phyloP scores from a whole-genome alignment of 805 yeast genomes.

The Saturnispora bothae region DNA sequence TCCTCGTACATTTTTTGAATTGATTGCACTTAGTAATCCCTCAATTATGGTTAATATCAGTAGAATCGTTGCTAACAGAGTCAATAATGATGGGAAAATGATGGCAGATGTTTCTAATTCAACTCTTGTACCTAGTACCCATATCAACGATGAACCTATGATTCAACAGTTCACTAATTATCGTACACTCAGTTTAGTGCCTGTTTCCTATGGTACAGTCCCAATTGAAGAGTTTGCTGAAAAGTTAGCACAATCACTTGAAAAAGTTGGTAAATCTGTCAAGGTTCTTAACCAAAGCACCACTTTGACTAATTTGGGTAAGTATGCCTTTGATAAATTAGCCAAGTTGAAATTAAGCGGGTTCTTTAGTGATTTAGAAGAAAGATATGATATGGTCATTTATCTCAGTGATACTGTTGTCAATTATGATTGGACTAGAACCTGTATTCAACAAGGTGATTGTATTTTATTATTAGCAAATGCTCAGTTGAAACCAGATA shows the following conservation, averaged over 20 bases:
- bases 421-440: conserved; percentile 79
- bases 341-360: conserved; percentile 82
- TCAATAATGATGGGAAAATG: conserved; percentile 14
- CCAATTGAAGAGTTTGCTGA: conserved; percentile 83
- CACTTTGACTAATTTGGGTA: conserved; percentile 69
- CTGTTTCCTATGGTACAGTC: conserved; percentile 58
- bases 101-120: conserved; percentile 10
- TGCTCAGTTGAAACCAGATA: conserved; percentile 57
- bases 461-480: conserved; percentile 85
- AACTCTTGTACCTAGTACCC: conserved; percentile 20
- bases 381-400: conserved; percentile 74
- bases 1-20: conserved; percentile 82
- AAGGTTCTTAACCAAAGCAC: conserved; percentile 78
- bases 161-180: conserved; percentile 38
- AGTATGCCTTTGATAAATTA: conserved; percentile 85
- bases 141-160: conserved; percentile 24
- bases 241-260: conserved; percentile 58
- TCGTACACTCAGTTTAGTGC: conserved; percentile 77
- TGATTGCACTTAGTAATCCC: conserved; percentile 75
- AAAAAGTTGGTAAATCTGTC: conserved; percentile 60
- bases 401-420: conserved; percentile 82
- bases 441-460: conserved; percentile 92
- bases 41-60: conserved; percentile 85
- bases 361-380: conserved; percentile 84
- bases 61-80: conserved; percentile 64